Evolutionary conservation across 2,329 filamentous ascomycete species (phyloP).

Genomic region (Aspergillus costaricaensis): DNA sequence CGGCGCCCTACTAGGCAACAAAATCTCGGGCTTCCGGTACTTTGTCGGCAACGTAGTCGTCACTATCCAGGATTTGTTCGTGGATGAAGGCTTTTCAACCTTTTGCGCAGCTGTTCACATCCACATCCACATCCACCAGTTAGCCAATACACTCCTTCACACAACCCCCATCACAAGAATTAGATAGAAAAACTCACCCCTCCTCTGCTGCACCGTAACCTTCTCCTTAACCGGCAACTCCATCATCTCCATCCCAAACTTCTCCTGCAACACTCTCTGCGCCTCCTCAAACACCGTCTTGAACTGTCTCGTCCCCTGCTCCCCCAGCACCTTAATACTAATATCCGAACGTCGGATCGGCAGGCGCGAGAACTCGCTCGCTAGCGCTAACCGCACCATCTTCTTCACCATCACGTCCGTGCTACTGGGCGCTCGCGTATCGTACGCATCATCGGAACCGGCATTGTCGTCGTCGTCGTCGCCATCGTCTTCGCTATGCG

Average conservation of each 20-base stretch:
- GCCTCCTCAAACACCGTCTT: slow-evolving; percentile 74
- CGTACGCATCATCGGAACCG: slow-evolving; percentile 14
- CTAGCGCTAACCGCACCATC: slow-evolving; percentile 62
- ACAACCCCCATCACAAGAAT: too few species aligned
- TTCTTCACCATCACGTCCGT: slow-evolving; percentile 57
- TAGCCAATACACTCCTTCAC: background rate
- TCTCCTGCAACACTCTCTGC: slow-evolving; percentile 67
- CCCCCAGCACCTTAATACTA: slow-evolving; percentile 68
- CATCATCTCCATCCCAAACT: slow-evolving; percentile 91
- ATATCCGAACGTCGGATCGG: slow-evolving; percentile 62
- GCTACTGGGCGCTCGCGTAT: slow-evolving; percentile 30
- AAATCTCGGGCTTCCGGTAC: slow-evolving; percentile 67
- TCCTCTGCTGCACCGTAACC: slow-evolving; percentile 74
- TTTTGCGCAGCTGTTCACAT: slow-evolving; percentile 53
- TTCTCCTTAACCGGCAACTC: slow-evolving; percentile 83
- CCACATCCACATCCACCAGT: background rate
- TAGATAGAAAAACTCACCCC: slow-evolving; percentile 55
- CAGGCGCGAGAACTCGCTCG: slow-evolving; percentile 61
- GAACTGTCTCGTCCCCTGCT: slow-evolving; percentile 68
- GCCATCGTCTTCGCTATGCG: background rate
- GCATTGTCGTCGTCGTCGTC: slow-evolving; percentile 20
- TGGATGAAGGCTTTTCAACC: slow-evolving; percentile 43
- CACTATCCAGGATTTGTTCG: slow-evolving; percentile 74
- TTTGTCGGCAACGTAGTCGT: slow-evolving; percentile 68
- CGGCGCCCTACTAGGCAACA: slow-evolving; percentile 68